Percentiles rank a stretch among this genome's conserved stretches.
Conservation (phyloP, 805 yeast genomes). For the Lipomyces orientalis region DNA sequence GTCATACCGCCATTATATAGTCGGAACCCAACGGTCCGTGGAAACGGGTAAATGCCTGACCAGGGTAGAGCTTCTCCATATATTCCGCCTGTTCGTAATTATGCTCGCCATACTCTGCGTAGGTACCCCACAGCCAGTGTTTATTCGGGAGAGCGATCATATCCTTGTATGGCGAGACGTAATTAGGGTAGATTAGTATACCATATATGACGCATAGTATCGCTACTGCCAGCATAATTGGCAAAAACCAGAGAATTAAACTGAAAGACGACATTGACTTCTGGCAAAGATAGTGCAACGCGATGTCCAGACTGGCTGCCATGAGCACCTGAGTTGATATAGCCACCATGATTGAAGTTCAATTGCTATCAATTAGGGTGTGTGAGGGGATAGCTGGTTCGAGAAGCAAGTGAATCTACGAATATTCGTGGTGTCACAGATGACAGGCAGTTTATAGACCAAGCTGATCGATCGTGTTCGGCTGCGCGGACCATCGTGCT, state of each 20-base stretch:
- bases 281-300: conserved; percentile 8
- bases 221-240: conserved; percentile 6
- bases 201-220: conserved; percentile 3
- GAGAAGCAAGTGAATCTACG: not conserved
- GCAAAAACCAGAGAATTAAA: conserved; percentile 14
- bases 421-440: not conserved
- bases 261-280: conserved; percentile 5
- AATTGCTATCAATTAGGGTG: not conserved
- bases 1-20: conserved; percentile 12
- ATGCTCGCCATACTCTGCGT: conserved; percentile 13
- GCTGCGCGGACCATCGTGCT: not conserved
- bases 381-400: not conserved
- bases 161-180: conserved; percentile 27
- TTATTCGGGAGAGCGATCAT: conserved; percentile 12
- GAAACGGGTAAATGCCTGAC: conserved; percentile 19
- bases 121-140: conserved; percentile 25
- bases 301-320: conserved; percentile 14
- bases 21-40: conserved; percentile 29
- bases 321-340: conserved; percentile 9
- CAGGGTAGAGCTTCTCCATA: conserved; percentile 22
- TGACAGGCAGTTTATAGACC: no score
- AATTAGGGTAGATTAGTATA: conserved; percentile 24
- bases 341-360: conserved; percentile 8
- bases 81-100: conserved; percentile 18
- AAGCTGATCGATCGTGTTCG: not conserved